Base-by-base conservation (phyloP, 1,284 basidiomycete genomes). In the Meripilus lineatus region DNA sequence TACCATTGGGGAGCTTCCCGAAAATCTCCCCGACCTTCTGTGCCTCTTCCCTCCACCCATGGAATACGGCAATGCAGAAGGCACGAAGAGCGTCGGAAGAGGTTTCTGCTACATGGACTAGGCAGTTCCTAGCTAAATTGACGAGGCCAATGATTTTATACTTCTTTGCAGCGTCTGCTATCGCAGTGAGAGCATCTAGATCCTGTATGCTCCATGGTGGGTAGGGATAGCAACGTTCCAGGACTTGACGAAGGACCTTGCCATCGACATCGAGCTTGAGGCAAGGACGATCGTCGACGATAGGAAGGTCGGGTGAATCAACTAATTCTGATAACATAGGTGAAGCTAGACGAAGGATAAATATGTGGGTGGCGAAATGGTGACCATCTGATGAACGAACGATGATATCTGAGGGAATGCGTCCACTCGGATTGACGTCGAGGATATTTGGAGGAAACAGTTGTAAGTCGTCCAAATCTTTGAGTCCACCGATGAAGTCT, bases 11-110 rank as follows among this genome's bases (percentile, higher is more conserved):
- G n/a, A n/a, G n/a, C n/a, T n/a, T n/a, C n/a, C n/a, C n/a, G n/a
- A n/a, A n/a, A n/a, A n/a, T n/a, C 14, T 43, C 44, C 32, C 43
- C 24, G 28, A 23, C 18, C 4, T 32, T 8, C n/a, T 44, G 24
- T 8, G 45, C 46, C 28, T 42, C 42, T 5, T 17, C 32, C 3
- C 28, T 20, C 49, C 49, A 50, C 5, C 32, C 42, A 21, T 44
- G 33, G n/a, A 38, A 28, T 23, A 28, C 42, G 20, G 43, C 44
- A 21, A 47, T 32, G 38, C 45, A 48, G 39, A 45, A 50, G 25
- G 38, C n/a, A 4, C 42, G 39, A 15, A 47, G 21, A 11, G 49
- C 43, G 13, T 33, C n/a, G n/a, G 41, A 32, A 20, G 37, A 11
- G 18, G 28, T 11, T n/a, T n/a, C n/a, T n/a, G n/a, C n/a, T n/a